These are phyloP conservation scores for Calonectria leucothoes DNA, from an alignment of 2,329 filamentous ascomycete species.

Conservation along the genomic window DNA sequence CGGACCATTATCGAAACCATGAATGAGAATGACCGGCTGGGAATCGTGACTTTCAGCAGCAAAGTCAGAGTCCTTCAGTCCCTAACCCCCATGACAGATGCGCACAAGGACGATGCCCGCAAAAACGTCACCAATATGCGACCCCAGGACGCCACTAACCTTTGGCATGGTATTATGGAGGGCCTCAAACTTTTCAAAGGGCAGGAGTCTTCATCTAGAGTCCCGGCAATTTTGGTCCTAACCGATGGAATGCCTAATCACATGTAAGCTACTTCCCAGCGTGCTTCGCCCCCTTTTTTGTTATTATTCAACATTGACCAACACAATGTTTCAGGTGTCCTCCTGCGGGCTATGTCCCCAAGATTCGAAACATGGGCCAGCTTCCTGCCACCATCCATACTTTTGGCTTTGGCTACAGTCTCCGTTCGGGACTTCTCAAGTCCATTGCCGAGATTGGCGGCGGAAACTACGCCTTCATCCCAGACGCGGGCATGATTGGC, in stretches of 20 bases:
- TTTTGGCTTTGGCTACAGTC: conserved; percentile 50
- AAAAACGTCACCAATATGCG: conserved; percentile 56
- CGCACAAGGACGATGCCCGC: conserved; percentile 57
- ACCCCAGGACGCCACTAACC: conserved; percentile 58
- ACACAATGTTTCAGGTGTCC: conserved; percentile 48
- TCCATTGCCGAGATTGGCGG: conserved; percentile 68
- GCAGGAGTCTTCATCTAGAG: conserved; percentile 45
- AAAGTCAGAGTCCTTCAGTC: conserved; percentile 56
- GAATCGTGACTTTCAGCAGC: conserved; percentile 66
- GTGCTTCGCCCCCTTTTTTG: not conserved
- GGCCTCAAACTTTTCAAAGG: conserved; percentile 61
- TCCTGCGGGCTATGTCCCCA: conserved; percentile 64
- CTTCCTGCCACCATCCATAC: conserved; percentile 57
- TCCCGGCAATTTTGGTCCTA: conserved; percentile 64
- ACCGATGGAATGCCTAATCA: conserved; percentile 68
- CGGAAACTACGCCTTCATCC: conserved; percentile 71
- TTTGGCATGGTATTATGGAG: conserved; percentile 68
- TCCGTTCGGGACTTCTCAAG: conserved; percentile 63
- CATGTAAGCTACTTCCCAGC: conserved; percentile 44
- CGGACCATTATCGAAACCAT: conserved; percentile 68
- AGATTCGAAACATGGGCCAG: conserved; percentile 55
- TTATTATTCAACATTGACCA: not conserved
- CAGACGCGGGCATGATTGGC: conserved; percentile 71
- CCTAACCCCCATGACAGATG: conserved; percentile 59
- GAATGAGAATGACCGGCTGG: conserved; percentile 64